A percentile compares a stretch with the other conserved stretches of the same genome.
phyloP scores from a whole-genome alignment of 1,284 basidiomycete genomes.

The Trametes polyzona region DNA sequence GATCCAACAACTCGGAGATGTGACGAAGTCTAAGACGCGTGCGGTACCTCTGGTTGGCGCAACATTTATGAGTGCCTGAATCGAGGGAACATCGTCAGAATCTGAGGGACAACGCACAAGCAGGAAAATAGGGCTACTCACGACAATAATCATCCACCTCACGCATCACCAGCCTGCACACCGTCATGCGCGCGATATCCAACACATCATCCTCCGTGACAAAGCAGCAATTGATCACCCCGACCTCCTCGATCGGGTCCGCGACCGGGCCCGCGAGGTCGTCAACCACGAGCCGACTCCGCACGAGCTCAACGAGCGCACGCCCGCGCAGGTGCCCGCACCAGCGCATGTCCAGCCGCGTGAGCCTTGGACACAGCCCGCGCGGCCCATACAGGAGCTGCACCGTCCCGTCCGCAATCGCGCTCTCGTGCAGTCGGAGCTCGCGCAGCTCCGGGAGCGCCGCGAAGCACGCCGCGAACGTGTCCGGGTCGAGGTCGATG shows the following conservation, averaged over 20 bases:
- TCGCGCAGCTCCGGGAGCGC: conserved; percentile 47
- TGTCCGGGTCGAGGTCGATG: conserved; percentile 48
- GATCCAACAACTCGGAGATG: conserved; percentile 10
- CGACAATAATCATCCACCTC: conserved; percentile 57
- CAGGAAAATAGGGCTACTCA: conserved; percentile 43
- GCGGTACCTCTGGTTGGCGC: conserved; percentile 57
- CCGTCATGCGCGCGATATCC: conserved; percentile 50
- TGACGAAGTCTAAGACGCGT: conserved; percentile 23
- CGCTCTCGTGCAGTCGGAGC: conserved; percentile 62
- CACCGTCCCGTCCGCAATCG: conserved; percentile 56
- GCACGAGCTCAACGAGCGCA: conserved; percentile 53
- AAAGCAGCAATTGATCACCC: conserved; percentile 61
- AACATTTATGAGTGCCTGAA: conserved; percentile 53
- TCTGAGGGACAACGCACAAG: neutral
- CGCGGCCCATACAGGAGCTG: conserved; percentile 42
- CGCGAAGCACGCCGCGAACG: conserved; percentile 47
- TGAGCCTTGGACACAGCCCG: conserved; percentile 52
- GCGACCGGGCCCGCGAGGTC: conserved; percentile 4
- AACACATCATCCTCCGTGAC: conserved; percentile 60
- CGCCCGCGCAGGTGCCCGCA: conserved; percentile 58
- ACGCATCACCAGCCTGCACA: conserved; percentile 53
- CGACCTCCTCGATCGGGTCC: conserved; percentile 48
- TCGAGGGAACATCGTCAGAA: conserved; percentile 8
- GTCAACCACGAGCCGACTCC: conserved; percentile 38
- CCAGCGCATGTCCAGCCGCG: conserved; percentile 60